Evolutionary conservation across 140 eudicot genomes (phyloP), one percentile per base, ranked within the genome.

Genomic region (Cichorium intybus): DNA sequence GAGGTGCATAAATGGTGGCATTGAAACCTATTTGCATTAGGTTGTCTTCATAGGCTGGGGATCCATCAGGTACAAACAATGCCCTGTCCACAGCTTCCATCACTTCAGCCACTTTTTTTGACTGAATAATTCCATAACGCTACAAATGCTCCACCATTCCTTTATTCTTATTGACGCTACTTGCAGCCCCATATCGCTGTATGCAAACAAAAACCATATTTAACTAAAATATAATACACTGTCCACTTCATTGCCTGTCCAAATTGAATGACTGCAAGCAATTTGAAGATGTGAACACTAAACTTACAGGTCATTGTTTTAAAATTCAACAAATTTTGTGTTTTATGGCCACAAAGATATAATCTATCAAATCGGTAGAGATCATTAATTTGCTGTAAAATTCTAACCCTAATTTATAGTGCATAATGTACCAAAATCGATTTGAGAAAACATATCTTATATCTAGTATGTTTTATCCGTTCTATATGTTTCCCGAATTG

Each of bases 1-100:
- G 98, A 69, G 98, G 98, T 26, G 98, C 98, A 69, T 96, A 92
- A 67, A 92, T 92, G 23, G 96, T 92, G 60, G 84, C 98, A 74
- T 92, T 92, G 60, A 80, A 79, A 14, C 98, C 98, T 62, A 92
- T 92, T 20, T 51, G 86, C 92, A 92, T 77, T 22, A 96, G 98
- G 66, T 81, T 85, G 60, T 92, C 98, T 59, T 74, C 83, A 62
- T 88, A 92, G 31, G 98, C 82, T 14, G 87, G 81, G 56, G 84
- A 64, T 20, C 95, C 98, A 56, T 70, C 85, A n/a, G 98, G 98
- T 61, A 92, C 96, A 81, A 92, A 92, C 70, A 81, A 55, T 28
- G 95, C 98, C 84, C 98, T 77, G 41, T 92, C 98, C n/a, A 88
- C 69, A 0, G 78, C 77, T 77, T 85, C 86, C 96, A 92, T 92